These are phyloP conservation scores for Coemansia sp. DNA, from an alignment of 192 early-diverging fungal species.

Conservation along the genomic window DNA sequence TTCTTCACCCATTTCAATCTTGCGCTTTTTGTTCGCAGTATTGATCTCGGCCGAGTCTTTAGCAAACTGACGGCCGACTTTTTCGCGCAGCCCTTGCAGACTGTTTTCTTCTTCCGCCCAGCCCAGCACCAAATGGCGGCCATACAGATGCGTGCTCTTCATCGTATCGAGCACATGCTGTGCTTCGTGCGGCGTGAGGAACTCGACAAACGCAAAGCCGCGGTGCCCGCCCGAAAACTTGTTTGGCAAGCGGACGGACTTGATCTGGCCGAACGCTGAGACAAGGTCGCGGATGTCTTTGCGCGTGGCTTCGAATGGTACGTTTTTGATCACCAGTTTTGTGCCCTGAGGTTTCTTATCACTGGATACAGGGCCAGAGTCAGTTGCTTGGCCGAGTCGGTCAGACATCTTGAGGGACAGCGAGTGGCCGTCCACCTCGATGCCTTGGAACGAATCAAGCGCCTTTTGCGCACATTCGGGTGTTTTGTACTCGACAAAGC, in stretches of 20 bases:
- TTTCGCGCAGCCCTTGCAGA: constrained; percentile 81
- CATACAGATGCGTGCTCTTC: constrained; percentile 92
- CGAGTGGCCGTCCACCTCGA: constrained; percentile 82
- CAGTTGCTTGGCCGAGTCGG: constrained; percentile 50
- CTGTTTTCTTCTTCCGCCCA: constrained; percentile 80
- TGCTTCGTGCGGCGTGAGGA: constrained; percentile 94
- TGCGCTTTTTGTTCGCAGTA: constrained; percentile 59
- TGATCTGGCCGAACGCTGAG: constrained; percentile 90
- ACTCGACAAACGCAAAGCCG: constrained; percentile 98
- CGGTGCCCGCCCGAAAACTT: constrained; percentile 93
- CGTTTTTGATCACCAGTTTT: constrained; percentile 90
- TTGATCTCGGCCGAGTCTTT: constrained; percentile 56
- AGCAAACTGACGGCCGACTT: constrained; percentile 78
- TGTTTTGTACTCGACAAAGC: constrained; percentile 88
- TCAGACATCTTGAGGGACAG: constrained; percentile 91
- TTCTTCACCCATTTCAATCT: constrained; percentile 59
- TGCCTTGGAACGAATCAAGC: constrained; percentile 84
- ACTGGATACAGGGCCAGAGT: constrained; percentile 1
- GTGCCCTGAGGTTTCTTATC: constrained; percentile 67
- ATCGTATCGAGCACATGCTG: constrained; percentile 84
- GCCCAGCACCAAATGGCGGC: constrained; percentile 93
- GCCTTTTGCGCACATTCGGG: constrained; percentile 74
- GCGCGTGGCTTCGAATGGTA: constrained; percentile 95
- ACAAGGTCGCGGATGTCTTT: constrained; percentile 90
- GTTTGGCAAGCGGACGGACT: constrained; percentile 90